Evolutionary conservation across 106 monocot genomes (phyloP).

Genomic region (Gastrodia elata): DNA sequence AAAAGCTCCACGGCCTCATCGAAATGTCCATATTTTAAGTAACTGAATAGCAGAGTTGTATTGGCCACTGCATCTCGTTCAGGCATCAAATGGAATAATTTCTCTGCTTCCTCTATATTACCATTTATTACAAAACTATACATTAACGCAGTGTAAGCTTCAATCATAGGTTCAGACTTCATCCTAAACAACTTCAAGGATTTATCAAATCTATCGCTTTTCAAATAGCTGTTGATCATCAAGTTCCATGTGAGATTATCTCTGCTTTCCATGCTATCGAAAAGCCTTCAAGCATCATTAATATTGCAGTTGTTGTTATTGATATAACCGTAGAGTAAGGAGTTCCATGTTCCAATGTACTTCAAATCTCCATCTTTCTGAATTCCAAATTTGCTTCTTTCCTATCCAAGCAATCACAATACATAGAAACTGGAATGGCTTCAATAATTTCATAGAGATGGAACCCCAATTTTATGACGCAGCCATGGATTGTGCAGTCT

Average conservation of each 20-base stretch:
- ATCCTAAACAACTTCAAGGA: slow-evolving; percentile 24
- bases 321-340: slow-evolving; percentile 35
- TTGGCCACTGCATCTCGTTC: slow-evolving; percentile 28
- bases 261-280: slow-evolving; percentile 33
- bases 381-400: slow-evolving; percentile 31
- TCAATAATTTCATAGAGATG: slow-evolving; percentile 24
- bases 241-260: slow-evolving; percentile 38
- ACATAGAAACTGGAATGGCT: slow-evolving; percentile 37
- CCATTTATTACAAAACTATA: slow-evolving; percentile 18
- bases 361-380: slow-evolving; percentile 31
- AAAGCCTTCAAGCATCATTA: slow-evolving; percentile 37
- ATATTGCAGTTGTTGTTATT: slow-evolving; percentile 12
- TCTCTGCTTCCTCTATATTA: slow-evolving; percentile 19
- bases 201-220: slow-evolving; percentile 10
- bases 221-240: slow-evolving; percentile 36
- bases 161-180: slow-evolving; percentile 24
- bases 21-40: slow-evolving; percentile 17
- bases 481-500: slow-evolving; percentile 43
- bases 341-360: slow-evolving; percentile 43
- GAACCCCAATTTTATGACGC: slow-evolving; percentile 42
- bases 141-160: slow-evolving; percentile 29
- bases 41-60: slow-evolving; percentile 34
- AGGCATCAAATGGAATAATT: slow-evolving; percentile 29
- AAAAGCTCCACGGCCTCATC: slow-evolving; percentile 23
- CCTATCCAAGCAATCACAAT: slow-evolving; percentile 24